A percentile compares a stretch with the other conserved stretches of the same genome.
phyloP scores from a whole-genome alignment of 1,284 basidiomycete genomes.

The Neolentinus lepideus region DNA sequence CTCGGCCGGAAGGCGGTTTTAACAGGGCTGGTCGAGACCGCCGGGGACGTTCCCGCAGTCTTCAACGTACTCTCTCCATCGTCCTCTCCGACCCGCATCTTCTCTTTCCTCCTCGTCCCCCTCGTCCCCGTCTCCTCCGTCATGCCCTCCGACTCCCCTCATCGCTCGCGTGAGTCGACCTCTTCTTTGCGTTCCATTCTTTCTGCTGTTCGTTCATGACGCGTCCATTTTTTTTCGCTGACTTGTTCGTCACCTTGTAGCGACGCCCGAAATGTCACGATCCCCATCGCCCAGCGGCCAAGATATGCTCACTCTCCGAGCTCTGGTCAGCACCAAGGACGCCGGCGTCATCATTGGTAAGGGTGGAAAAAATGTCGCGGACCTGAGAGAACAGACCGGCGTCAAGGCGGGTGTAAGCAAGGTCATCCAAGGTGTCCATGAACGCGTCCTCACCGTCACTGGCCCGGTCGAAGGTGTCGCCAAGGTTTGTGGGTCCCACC shows the following conservation, averaged over 20 bases:
- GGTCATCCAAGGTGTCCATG: conserved; percentile 95
- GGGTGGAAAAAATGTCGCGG: conserved; percentile 94
- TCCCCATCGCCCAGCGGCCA: conserved; percentile 56
- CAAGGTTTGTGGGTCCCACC: conserved; percentile 48
- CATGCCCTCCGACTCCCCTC: conserved; percentile 2
- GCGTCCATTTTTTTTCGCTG: background rate
- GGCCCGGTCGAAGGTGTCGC: conserved; percentile 90
- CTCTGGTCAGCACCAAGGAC: conserved; percentile 93
- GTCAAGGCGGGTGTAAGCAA: conserved; percentile 99
- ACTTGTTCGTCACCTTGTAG: conserved; percentile 10
- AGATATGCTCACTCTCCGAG: conserved; percentile 80
- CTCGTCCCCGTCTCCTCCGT: background rate
- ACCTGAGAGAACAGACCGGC: conserved; percentile 89
- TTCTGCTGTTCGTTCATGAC: background rate
- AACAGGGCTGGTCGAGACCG: background rate
- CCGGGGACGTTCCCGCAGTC: background rate
- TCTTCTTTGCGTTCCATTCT: conserved; percentile 3
- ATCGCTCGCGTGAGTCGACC: background rate
- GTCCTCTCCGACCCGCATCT: background rate
- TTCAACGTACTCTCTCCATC: background rate
- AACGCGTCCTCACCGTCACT: conserved; percentile 92
- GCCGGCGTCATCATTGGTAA: conserved; percentile 97
- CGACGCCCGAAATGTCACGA: conserved; percentile 50
- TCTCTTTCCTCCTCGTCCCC: background rate
- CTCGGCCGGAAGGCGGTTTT: background rate